These are phyloP conservation scores for Diaporthe citriasiana DNA, from an alignment of 2,329 filamentous ascomycete species.

Conservation along the genomic window DNA sequence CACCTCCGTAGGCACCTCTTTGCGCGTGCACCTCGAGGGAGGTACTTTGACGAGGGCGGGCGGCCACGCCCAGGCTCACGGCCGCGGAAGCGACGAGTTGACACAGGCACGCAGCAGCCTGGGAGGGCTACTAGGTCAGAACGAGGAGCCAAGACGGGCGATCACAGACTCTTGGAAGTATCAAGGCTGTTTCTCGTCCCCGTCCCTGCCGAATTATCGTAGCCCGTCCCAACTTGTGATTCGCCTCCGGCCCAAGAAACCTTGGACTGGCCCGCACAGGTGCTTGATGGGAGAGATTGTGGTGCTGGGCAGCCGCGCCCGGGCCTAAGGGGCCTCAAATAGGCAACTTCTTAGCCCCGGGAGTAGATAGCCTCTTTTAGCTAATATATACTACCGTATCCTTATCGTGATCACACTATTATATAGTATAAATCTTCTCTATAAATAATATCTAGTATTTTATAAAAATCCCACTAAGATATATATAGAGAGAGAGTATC, in stretches of 20 bases:
- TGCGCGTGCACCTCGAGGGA: background rate
- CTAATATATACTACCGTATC: too few species aligned
- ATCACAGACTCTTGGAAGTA: slow-evolving; percentile 17
- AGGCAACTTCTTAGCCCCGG: too few species aligned
- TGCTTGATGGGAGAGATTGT: background rate
- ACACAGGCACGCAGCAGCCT: slow-evolving; percentile 9
- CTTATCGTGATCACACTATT: too few species aligned
- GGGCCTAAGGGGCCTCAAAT: too few species aligned
- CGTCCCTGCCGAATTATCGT: slow-evolving; percentile 10
- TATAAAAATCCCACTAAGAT: too few species aligned
- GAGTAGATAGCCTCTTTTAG: too few species aligned
- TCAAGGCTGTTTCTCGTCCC: slow-evolving; percentile 29
- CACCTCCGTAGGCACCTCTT: background rate
- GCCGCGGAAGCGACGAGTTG: slow-evolving; percentile 20
- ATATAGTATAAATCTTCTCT: too few species aligned
- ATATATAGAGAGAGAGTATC: too few species aligned
- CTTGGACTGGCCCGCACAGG: slow-evolving; percentile 10
- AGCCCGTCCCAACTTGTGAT: slow-evolving; percentile 22
- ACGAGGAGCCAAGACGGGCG: slow-evolving; percentile 31
- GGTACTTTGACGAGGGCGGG: background rate
- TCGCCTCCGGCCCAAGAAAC: slow-evolving; percentile 19
- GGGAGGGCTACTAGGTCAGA: slow-evolving; percentile 23
- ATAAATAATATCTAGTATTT: too few species aligned
- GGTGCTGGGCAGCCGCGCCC: too few species aligned
- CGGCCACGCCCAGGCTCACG: background rate